These are phyloP conservation scores for Pythium oligandrum DNA, from an alignment of 352 stramenopile species.

Conservation along the genomic window DNA sequence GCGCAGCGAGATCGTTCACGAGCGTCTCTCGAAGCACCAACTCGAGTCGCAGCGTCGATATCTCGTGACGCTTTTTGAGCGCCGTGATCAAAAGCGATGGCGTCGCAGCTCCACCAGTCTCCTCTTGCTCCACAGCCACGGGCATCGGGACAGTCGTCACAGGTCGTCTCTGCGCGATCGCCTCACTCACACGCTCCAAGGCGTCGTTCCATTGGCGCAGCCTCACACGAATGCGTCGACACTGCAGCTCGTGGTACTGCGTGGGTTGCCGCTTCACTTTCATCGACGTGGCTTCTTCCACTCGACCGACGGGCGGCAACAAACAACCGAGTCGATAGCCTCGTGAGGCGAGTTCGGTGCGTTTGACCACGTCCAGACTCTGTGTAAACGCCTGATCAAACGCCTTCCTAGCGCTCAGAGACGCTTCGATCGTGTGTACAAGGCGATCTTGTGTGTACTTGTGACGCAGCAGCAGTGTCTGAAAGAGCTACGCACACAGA, in stretches of 20 bases:
- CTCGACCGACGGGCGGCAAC: slow-evolving; percentile 46
- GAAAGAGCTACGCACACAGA: no score
- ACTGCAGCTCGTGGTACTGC: slow-evolving; percentile 23
- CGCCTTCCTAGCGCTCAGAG: neutral
- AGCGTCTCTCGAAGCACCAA: slow-evolving; percentile 7
- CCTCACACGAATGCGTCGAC: slow-evolving; percentile 27
- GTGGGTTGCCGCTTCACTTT: neutral
- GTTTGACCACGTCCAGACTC: slow-evolving; percentile 49
- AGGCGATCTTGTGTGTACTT: neutral
- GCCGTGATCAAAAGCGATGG: slow-evolving; percentile 58
- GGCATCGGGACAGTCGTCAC: neutral
- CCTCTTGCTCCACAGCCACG: neutral
- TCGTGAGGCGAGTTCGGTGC: slow-evolving; percentile 43
- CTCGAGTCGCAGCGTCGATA: slow-evolving; percentile 34
- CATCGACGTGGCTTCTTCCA: slow-evolving; percentile 25
- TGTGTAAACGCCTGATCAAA: slow-evolving; percentile 21
- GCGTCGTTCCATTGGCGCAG: slow-evolving; percentile 46
- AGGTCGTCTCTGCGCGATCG: slow-evolving; percentile 1
- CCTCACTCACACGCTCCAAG: slow-evolving; percentile 13
- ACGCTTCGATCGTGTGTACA: neutral
- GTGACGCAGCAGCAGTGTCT: no score
- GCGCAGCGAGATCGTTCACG: slow-evolving; percentile 5
- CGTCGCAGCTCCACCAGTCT: slow-evolving; percentile 8
- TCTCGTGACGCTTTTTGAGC: slow-evolving; percentile 40
- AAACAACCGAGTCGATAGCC: slow-evolving; percentile 42